Percentiles rank a stretch among this genome's conserved stretches.
These are phyloP conservation scores for Penicillium psychrofluorescens DNA, from an alignment of 495 filamentous ascomycete genomes.

Conservation along the genomic window DNA sequence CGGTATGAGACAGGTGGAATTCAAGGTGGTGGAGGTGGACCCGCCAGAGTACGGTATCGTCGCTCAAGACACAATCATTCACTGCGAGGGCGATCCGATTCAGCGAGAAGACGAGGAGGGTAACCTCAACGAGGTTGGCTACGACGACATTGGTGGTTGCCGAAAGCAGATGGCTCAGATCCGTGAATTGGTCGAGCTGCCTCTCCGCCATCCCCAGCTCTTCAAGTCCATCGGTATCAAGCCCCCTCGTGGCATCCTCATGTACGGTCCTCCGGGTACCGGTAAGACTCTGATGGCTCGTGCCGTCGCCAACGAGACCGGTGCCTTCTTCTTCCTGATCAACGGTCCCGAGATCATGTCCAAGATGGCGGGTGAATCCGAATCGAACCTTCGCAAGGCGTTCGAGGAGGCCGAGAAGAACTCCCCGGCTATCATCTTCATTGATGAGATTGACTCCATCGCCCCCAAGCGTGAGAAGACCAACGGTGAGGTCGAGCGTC, in stretches of 20 bases:
- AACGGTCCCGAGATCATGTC: conserved; percentile 99
- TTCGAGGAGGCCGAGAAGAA: conserved; percentile 99
- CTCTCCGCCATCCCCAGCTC: conserved; percentile 90
- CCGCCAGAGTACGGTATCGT: conserved; percentile 98
- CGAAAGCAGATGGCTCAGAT: conserved; percentile 99
- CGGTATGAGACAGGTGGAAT: conserved; percentile 97
- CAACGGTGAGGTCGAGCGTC: conserved; percentile 96
- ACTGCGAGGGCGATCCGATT: conserved; percentile 97
- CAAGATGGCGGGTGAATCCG: conserved; percentile 98
- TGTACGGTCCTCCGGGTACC: conserved; percentile 96
- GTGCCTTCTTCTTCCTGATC: conserved; percentile 98
- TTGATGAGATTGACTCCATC: conserved; percentile 98
- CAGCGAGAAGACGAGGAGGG: conserved; percentile 98
- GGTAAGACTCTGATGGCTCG: conserved; percentile 99
- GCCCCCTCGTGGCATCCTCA: conserved; percentile 94
- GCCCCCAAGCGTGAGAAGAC: conserved; percentile 99
- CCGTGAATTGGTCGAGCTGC: conserved; percentile 94
- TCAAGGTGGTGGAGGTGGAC: conserved; percentile 98
- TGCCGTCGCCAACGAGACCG: conserved; percentile 97
- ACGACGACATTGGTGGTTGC: conserved; percentile 99
- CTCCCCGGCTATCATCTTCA: conserved; percentile 98
- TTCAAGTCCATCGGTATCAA: conserved; percentile 99
- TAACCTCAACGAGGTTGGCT: conserved; percentile 97
- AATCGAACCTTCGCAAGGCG: conserved; percentile 93
- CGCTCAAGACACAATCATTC: conserved; percentile 95